Evolutionary conservation across 768 basidiomycete species (phyloP).

Genomic region (Boletus subparvulus): DNA sequence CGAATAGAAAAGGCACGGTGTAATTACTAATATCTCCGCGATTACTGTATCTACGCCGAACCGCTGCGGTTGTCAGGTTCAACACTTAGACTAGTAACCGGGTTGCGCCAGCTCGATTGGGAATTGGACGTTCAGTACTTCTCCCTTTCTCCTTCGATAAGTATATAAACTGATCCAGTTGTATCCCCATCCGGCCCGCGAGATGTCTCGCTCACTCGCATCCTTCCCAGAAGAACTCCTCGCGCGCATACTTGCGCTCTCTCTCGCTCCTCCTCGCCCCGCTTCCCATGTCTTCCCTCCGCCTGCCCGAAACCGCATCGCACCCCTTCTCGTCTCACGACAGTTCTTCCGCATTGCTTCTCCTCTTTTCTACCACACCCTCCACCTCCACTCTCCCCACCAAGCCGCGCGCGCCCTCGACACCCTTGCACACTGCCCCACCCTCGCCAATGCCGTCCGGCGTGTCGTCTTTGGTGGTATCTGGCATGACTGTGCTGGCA

Average conservation of each 20-base stretch:
- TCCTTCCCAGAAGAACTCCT: conserved; percentile 46
- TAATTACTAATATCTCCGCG: background rate
- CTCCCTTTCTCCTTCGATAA: background rate
- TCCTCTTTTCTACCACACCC: conserved; percentile 55
- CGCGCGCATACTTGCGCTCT: conserved; percentile 43
- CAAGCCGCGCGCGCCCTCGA: conserved; percentile 41
- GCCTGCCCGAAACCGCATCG: conserved; percentile 25
- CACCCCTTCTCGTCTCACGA: conserved; percentile 52
- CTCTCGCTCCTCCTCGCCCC: conserved; percentile 29
- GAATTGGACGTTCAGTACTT: background rate
- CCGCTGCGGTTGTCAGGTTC: background rate
- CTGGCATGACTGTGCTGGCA: conserved; percentile 39
- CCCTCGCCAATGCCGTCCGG: conserved; percentile 42
- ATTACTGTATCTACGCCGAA: too few species aligned
- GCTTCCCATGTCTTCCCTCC: conserved; percentile 23
- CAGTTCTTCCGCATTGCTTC: conserved; percentile 55
- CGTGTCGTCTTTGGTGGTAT: conserved; percentile 42
- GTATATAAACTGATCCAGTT: conserved; percentile 5
- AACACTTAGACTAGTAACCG: background rate
- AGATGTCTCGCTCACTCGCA: conserved; percentile 23
- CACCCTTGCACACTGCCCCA: conserved; percentile 38
- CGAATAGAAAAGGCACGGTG: background rate
- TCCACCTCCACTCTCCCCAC: conserved; percentile 42
- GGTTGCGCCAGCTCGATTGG: conserved; percentile 8
- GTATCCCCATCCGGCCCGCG: background rate